Percentiles rank a stretch among this genome's conserved stretches.
phyloP scores from a whole-genome alignment of 352 stramenopile genomes.

The Phytophthora chlamydospora region DNA sequence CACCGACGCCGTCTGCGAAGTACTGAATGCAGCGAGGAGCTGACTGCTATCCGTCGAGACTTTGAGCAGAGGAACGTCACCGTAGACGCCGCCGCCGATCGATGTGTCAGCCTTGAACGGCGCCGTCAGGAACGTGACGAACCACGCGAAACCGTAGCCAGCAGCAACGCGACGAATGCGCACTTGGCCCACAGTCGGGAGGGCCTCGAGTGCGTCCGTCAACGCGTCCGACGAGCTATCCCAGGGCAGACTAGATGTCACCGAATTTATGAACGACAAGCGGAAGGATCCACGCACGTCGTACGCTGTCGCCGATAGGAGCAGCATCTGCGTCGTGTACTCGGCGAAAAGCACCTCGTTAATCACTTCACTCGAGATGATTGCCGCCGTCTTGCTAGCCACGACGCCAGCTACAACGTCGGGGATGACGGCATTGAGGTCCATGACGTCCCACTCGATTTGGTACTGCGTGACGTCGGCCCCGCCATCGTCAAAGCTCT shows the following conservation, averaged over 20 bases:
- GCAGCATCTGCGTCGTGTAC: slow-evolving; percentile 90
- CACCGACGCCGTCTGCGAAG: slow-evolving; percentile 44
- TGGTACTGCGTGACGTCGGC: slow-evolving; percentile 86
- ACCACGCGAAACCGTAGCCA: slow-evolving; percentile 84
- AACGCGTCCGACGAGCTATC: slow-evolving; percentile 83
- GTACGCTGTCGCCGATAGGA: slow-evolving; percentile 80
- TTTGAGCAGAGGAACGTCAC: slow-evolving; percentile 58
- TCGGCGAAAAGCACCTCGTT: slow-evolving; percentile 81
- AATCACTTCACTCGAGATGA: slow-evolving; percentile 35
- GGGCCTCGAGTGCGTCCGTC: slow-evolving; percentile 70
- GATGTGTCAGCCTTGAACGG: slow-evolving; percentile 43
- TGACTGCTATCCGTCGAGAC: slow-evolving; percentile 77
- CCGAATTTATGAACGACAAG: slow-evolving; percentile 70
- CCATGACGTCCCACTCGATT: slow-evolving; percentile 94
- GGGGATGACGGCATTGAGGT: slow-evolving; percentile 62
- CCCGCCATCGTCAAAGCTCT: slow-evolving; percentile 78
- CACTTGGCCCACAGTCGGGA: slow-evolving; percentile 87
- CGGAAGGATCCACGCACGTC: slow-evolving; percentile 89
- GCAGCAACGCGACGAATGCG: slow-evolving; percentile 72
- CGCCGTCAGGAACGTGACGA: slow-evolving; percentile 72
- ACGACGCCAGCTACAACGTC: slow-evolving; percentile 14
- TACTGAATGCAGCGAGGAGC: slow-evolving; percentile 59
- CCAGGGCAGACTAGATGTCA: slow-evolving; percentile 74
- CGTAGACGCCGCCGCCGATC: slow-evolving; percentile 47
- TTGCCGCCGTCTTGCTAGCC: slow-evolving; percentile 7